A percentile compares a stretch with the other conserved stretches of the same genome.
Evolutionary conservation across 2,329 filamentous ascomycete genomes (phyloP).

Genomic region (Orbilia oligospora): DNA sequence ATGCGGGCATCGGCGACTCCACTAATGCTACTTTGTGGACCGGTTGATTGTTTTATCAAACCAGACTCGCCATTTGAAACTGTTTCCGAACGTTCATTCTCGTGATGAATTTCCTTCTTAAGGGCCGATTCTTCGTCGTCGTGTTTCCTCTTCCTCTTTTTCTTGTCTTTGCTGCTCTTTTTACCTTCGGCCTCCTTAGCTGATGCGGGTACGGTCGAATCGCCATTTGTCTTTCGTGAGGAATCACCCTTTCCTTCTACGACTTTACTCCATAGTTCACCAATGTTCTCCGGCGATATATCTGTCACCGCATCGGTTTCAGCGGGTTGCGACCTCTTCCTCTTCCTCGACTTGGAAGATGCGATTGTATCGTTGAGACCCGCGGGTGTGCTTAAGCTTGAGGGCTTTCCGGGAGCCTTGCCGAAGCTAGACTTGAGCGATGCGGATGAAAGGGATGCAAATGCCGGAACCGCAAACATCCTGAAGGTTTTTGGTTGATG

Average conservation of each 20-base stretch:
- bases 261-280: slow-evolving; percentile 82
- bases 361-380: slow-evolving; percentile 72
- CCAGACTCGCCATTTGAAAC: slow-evolving; percentile 45
- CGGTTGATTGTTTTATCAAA: slow-evolving; percentile 38
- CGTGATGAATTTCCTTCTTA: slow-evolving; percentile 55
- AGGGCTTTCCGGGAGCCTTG: slow-evolving; percentile 64
- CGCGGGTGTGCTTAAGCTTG: slow-evolving; percentile 64
- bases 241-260: slow-evolving; percentile 77
- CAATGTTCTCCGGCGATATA: slow-evolving; percentile 80
- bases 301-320: slow-evolving; percentile 65
- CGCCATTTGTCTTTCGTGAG: slow-evolving; percentile 25
- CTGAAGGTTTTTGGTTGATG: slow-evolving; percentile 67
- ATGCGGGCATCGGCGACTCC: slow-evolving; percentile 45
- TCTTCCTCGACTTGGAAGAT: slow-evolving; percentile 73
- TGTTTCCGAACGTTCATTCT: slow-evolving; percentile 19
- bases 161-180: slow-evolving; percentile 63
- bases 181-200: slow-evolving; percentile 63
- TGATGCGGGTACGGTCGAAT: background rate
- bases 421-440: slow-evolving; percentile 68
- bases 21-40: slow-evolving; percentile 29
- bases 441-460: slow-evolving; percentile 68
- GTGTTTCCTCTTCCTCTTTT: slow-evolving; percentile 61
- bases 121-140: slow-evolving; percentile 21
- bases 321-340: slow-evolving; percentile 64
- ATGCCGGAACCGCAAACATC: slow-evolving; percentile 68